These are phyloP conservation scores for Pseudopyrenochaeta lycopersici DNA, from an alignment of 2,329 filamentous ascomycete genomes.

Conservation along the genomic window DNA sequence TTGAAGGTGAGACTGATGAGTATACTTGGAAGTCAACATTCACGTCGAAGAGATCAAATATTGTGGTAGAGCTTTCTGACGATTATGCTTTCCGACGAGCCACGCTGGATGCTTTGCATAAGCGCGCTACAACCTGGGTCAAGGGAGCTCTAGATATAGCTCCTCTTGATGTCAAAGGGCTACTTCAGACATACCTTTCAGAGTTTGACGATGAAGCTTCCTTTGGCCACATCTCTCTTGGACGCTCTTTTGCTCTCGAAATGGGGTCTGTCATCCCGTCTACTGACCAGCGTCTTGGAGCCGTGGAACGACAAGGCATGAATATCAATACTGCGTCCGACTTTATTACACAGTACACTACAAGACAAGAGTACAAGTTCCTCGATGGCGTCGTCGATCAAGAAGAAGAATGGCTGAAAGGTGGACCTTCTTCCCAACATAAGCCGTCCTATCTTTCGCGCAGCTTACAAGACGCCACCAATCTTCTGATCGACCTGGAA, in stretches of 20 bases:
- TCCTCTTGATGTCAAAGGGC: conserved; percentile 90
- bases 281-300: conserved; percentile 83
- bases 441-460: conserved; percentile 36
- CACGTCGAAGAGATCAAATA: conserved; percentile 76
- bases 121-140: conserved; percentile 82
- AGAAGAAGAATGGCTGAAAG: conserved; percentile 68
- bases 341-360: conserved; percentile 96
- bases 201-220: conserved; percentile 91
- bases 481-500: conserved; percentile 76
- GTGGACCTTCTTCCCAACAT: conserved; percentile 45
- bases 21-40: conserved; percentile 88
- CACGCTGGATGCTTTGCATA: conserved; percentile 81
- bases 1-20: conserved; percentile 93
- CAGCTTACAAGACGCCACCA: conserved; percentile 62
- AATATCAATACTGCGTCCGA: conserved; percentile 92
- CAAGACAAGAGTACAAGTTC: conserved; percentile 93
- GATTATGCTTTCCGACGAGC: conserved; percentile 83
- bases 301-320: conserved; percentile 77
- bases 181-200: conserved; percentile 94
- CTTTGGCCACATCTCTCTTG: conserved; percentile 91
- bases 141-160: conserved; percentile 81
- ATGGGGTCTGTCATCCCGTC: conserved; percentile 87
- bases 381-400: conserved; percentile 77
- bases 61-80: conserved; percentile 91
- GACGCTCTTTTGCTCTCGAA: conserved; percentile 91